Percentiles rank a stretch among this genome's conserved stretches.
These are phyloP conservation scores for Calonectria fujianensis DNA, from an alignment of 2,329 filamentous ascomycete species.

Conservation along the genomic window DNA sequence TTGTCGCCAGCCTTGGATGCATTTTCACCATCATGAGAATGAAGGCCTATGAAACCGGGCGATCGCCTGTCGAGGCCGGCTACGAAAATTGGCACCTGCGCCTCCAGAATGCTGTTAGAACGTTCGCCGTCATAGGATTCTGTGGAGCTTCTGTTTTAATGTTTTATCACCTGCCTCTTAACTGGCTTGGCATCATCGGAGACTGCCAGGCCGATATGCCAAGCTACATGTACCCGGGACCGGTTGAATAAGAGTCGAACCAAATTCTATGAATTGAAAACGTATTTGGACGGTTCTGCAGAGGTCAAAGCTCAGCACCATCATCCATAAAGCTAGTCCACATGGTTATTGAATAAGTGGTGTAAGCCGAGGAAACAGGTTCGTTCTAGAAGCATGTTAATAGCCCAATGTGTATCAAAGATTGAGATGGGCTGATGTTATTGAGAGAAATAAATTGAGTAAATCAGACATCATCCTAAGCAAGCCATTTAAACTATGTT, in stretches of 20 bases:
- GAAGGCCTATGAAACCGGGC: constrained; percentile 25
- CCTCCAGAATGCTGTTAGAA: constrained; percentile 16
- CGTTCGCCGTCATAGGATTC: constrained; percentile 27
- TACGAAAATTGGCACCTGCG: constrained; percentile 28
- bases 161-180: constrained; percentile 24
- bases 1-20: constrained; percentile 20
- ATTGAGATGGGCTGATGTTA: no score
- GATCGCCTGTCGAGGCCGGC: constrained; percentile 25
- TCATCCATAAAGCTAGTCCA: not conserved
- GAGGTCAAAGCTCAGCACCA: not conserved
- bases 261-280: not conserved
- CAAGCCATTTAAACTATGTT: not conserved
- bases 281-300: not conserved
- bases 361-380: not conserved
- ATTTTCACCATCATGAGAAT: constrained; percentile 28
- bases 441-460: not conserved
- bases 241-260: constrained; percentile 1
- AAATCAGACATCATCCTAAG: not conserved
- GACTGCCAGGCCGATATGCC: constrained; percentile 26
- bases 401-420: not conserved
- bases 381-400: not conserved
- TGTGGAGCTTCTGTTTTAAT: constrained; percentile 16
- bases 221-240: constrained; percentile 28
- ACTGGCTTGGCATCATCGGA: constrained; percentile 26
- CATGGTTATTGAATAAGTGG: not conserved